phyloP scores from a whole-genome alignment of 192 early-diverging fungal genomes.

The Podila clonocystis region DNA sequence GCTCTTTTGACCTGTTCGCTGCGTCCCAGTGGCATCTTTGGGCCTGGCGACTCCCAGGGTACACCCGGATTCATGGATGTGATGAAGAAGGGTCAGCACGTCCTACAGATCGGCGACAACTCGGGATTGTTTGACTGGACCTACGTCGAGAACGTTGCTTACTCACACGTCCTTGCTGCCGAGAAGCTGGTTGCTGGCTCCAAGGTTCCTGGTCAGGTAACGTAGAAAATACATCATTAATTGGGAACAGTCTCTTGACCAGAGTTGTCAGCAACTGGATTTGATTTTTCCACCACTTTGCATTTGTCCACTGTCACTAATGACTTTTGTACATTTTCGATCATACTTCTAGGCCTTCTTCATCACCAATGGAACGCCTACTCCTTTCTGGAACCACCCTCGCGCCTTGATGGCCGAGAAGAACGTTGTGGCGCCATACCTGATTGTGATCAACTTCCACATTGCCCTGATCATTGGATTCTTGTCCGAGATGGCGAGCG shows the following conservation, averaged over 20 bases:
- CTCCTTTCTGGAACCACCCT: conserved; percentile 92
- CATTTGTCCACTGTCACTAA: too few relatives aligned
- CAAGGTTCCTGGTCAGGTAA: conserved; percentile 57
- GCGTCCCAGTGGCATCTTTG: conserved; percentile 93
- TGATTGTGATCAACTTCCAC: conserved; percentile 66
- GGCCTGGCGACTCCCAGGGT: conserved; percentile 81
- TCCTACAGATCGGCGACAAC: conserved; percentile 89
- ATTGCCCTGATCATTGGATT: conserved; percentile 59
- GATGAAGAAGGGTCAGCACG: conserved; percentile 65
- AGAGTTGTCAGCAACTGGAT: too few relatives aligned
- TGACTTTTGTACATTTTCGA: too few relatives aligned
- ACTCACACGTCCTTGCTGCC: conserved; percentile 89
- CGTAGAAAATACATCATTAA: too few relatives aligned
- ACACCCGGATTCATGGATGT: conserved; percentile 76
- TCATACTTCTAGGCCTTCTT: conserved; percentile 83
- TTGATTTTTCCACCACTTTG: too few relatives aligned
- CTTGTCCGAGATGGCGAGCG: conserved; percentile 73
- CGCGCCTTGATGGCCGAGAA: conserved; percentile 73
- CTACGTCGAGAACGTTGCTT: conserved; percentile 94
- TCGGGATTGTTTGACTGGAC: conserved; percentile 88
- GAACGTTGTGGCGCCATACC: conserved; percentile 62
- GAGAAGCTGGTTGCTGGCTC: conserved; percentile 66
- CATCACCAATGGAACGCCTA: conserved; percentile 91
- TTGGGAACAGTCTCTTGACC: too few relatives aligned
- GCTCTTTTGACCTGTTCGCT: conserved; percentile 77